Evolutionary conservation across 1,284 basidiomycete genomes (phyloP), one percentile per base, ranked within the genome.

Genomic region (Ustilago sp.): DNA sequence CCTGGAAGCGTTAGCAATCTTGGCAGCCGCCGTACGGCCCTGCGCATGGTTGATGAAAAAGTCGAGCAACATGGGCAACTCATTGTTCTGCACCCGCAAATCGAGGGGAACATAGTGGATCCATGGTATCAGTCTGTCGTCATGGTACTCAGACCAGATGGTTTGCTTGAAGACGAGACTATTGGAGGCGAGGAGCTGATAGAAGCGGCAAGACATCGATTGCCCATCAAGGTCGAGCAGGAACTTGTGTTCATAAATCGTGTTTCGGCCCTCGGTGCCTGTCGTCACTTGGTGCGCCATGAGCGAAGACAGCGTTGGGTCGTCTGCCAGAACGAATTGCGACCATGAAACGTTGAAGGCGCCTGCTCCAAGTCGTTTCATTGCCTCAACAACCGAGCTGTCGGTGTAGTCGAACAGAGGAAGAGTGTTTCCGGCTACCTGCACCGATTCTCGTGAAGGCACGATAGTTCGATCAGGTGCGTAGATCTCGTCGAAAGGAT

Each of bases 161-260:
- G 68, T 75, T 51, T 70, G 67, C 63, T 75, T 70, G 38, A 70
- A 63, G 12, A 75, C 68, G 11, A 70, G 34, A 36, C 68, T 57
- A 60, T 70, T 74, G 52, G 72, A 66, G 0, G 39, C 28, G 5
- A 74, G 64, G 15, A 75, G 68, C 60, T 67, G 73, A 58, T 75
- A 75, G 45, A 70, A 63, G 8, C 68, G 73, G 31, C 67, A 75
- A 28, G 73, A 75, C 73, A 75, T 75, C 32, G 67, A 70, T n/a
- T 70, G 60, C 4, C 67, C 68, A 19, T 75, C 68, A 3, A 63
- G 11, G 28, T 70, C 68, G 23, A 75, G 60, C 52, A 58, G 7
- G 43, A 52, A 70, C 51, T 67, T 70, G 73, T 70, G 57, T 19
- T 66, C 17, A 52, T 66, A 58, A 4, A 48, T 13, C 8, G 4